A percentile compares a stretch with the other conserved stretches of the same genome.
phyloP scores from a whole-genome alignment of 2,329 filamentous ascomycete genomes.

The Talaromyces islandicus region DNA sequence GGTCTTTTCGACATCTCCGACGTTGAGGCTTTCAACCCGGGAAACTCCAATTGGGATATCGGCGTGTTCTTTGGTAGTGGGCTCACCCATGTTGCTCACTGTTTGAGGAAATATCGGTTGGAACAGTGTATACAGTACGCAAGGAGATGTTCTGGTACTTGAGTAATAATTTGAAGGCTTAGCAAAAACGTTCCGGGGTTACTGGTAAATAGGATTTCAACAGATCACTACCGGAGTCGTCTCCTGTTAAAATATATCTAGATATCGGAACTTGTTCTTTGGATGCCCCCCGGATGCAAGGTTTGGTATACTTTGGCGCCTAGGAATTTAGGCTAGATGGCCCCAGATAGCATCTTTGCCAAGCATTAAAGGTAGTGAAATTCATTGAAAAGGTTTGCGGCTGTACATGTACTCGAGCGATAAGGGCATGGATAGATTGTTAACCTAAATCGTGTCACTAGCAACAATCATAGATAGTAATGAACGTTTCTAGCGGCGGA shows the following conservation, averaged over 20 bases:
- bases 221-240: neutral
- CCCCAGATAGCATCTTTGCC: neutral
- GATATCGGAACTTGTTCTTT: neutral
- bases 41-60: neutral
- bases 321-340: neutral
- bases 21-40: neutral
- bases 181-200: too few species aligned
- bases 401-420: neutral
- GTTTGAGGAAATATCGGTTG: too few species aligned
- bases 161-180: neutral
- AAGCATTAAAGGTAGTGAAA: neutral
- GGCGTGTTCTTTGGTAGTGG: neutral
- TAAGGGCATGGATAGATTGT: neutral
- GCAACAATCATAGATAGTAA: neutral
- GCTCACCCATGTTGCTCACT: neutral
- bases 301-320: too few species aligned
- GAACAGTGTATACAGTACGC: neutral
- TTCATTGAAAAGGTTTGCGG: neutral
- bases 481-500: too few species aligned
- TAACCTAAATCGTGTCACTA: neutral
- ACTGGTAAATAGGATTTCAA: neutral
- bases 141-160: neutral
- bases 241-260: neutral
- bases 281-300: too few species aligned
- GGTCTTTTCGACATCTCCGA: constrained; percentile 3